These are phyloP conservation scores for Coniella vitis DNA, from an alignment of 2,329 filamentous ascomycete species.

Conservation along the genomic window DNA sequence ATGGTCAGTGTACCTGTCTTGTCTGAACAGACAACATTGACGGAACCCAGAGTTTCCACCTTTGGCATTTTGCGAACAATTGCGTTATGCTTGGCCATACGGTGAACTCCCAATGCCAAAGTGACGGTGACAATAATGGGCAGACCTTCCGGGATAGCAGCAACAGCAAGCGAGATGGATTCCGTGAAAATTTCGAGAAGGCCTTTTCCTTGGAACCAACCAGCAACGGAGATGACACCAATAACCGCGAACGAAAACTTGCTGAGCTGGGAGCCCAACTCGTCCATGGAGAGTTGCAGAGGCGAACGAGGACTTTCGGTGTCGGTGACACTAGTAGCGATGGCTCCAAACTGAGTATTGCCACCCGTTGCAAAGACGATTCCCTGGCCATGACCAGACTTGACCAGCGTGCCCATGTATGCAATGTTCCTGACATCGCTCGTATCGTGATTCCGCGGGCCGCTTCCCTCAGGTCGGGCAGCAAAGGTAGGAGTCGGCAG, in stretches of 20 bases:
- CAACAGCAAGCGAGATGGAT: conserved; percentile 91
- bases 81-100: conserved; percentile 91
- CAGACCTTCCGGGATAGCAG: conserved; percentile 90
- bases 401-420: conserved; percentile 95
- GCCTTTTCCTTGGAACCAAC: conserved; percentile 81
- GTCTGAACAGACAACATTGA: conserved; percentile 98
- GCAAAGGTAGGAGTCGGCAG: conserved; percentile 29
- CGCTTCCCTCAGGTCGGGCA: conserved; percentile 31
- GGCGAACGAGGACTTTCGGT: conserved; percentile 95
- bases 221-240: conserved; percentile 83
- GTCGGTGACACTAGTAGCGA: conserved; percentile 86
- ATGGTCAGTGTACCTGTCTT: conserved; percentile 95
- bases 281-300: conserved; percentile 92
- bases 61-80: conserved; percentile 95
- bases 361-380: conserved; percentile 96
- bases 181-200: conserved; percentile 95
- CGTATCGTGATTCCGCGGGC: conserved; percentile 48
- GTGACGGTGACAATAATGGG: conserved; percentile 99
- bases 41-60: conserved; percentile 95
- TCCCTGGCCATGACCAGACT: conserved; percentile 90
- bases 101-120: conserved; percentile 84
- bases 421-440: conserved; percentile 85
- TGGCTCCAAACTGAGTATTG: conserved; percentile 91
- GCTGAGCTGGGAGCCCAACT: conserved; percentile 91
- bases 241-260: conserved; percentile 96